Percentiles rank a stretch among this genome's conserved stretches.
Conservation (phyloP, 495 filamentous ascomycete species). For the Penicillium atrosanguineum region DNA sequence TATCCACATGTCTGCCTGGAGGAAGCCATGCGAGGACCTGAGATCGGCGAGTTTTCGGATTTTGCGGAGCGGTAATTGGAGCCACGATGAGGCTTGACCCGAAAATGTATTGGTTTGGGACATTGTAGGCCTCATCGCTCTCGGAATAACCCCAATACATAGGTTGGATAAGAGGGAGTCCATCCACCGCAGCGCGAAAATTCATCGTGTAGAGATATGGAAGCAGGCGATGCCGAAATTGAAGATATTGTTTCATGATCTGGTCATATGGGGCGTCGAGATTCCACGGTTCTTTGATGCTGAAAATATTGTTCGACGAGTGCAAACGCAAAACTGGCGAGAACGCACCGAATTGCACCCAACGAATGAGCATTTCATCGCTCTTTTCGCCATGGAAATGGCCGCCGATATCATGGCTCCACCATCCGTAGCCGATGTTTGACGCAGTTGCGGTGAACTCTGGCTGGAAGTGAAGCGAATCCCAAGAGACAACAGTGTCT, state of each 20-base stretch:
- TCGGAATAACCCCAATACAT: slow-evolving; percentile 59
- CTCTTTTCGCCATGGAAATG: slow-evolving; percentile 50
- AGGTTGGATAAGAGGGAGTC: slow-evolving; percentile 52
- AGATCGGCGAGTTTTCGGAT: slow-evolving; percentile 34
- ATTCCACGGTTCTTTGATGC: slow-evolving; percentile 57
- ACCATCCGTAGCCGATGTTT: slow-evolving; percentile 65
- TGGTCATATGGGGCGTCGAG: slow-evolving; percentile 34
- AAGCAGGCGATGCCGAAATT: slow-evolving; percentile 51
- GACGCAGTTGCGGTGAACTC: slow-evolving; percentile 62
- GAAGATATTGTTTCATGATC: slow-evolving; percentile 46
- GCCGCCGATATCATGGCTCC: slow-evolving; percentile 64
- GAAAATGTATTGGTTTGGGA: slow-evolving; percentile 54
- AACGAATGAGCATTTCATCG: slow-evolving; percentile 54
- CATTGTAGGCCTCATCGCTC: slow-evolving; percentile 44
- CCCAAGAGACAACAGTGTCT: slow-evolving; percentile 55
- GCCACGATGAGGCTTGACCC: slow-evolving; percentile 51
- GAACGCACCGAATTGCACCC: slow-evolving; percentile 57
- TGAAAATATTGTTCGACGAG: slow-evolving; percentile 50
- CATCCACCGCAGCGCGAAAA: slow-evolving; percentile 35
- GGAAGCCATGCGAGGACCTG: slow-evolving; percentile 52
- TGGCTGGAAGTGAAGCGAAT: slow-evolving; percentile 55
- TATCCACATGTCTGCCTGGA: slow-evolving; percentile 44
- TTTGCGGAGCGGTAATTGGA: slow-evolving; percentile 48
- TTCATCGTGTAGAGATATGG: slow-evolving; percentile 60
- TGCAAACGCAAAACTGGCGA: slow-evolving; percentile 58